Percentiles rank a stretch among this genome's conserved stretches.
These are phyloP conservation scores for Chrysosporium queenslandicum DNA, from an alignment of 2,329 filamentous ascomycete species.

Conservation along the genomic window DNA sequence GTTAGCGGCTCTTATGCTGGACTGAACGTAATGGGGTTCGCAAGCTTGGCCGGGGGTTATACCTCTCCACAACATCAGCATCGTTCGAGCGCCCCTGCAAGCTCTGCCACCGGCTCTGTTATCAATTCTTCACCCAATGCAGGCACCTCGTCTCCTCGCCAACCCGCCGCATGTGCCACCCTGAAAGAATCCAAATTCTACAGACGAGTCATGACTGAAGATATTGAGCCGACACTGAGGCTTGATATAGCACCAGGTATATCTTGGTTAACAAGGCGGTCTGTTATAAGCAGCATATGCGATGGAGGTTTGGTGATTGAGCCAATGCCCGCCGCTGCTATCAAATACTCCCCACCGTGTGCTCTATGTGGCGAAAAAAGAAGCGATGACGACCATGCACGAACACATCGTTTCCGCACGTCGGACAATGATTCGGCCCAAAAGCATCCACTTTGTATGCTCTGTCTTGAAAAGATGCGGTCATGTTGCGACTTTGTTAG, in stretches of 20 bases:
- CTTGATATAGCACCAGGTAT: conserved; percentile 82
- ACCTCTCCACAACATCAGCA: conserved; percentile 22
- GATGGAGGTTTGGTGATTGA: conserved; percentile 84
- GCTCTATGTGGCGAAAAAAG: conserved; percentile 79
- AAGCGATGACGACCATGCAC: conserved; percentile 58
- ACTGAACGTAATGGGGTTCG: conserved; percentile 50
- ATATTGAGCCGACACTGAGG: conserved; percentile 87
- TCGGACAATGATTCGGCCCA: conserved; percentile 79
- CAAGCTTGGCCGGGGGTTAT: conserved; percentile 36
- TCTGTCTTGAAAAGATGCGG: conserved; percentile 73
- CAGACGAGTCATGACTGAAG: conserved; percentile 77
- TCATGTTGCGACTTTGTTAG: conserved; percentile 87
- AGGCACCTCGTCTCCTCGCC: conserved; percentile 30
- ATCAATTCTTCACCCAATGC: conserved; percentile 28
- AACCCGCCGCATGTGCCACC: conserved; percentile 40
- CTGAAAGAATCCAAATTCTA: conserved; percentile 91
- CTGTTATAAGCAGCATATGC: conserved; percentile 70
- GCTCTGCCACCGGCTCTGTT: conserved; percentile 50
- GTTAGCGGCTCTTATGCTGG: conserved; percentile 62
- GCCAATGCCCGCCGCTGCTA: conserved; percentile 56
- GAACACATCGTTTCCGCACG: conserved; percentile 80
- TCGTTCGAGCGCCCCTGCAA: conserved; percentile 49
- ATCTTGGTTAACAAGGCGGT: conserved; percentile 84
- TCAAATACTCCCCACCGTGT: conserved; percentile 55
- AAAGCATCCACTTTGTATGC: conserved; percentile 78